phyloP scores from a whole-genome alignment of 75 land plant species.

The Gnetum montanum region DNA sequence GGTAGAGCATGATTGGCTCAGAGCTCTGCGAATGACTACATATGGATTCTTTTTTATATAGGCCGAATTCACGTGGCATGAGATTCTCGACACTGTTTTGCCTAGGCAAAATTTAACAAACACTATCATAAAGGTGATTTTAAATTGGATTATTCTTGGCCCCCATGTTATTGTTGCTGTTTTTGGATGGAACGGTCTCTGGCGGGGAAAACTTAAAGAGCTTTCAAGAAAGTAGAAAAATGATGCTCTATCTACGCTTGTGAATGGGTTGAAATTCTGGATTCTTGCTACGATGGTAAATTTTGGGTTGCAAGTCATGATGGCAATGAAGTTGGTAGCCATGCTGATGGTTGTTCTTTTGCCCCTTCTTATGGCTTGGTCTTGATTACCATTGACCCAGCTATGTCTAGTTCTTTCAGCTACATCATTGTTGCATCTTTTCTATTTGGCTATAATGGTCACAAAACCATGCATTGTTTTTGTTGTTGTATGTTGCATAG shows the following conservation, averaged over 20 bases:
- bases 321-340: too few relatives aligned
- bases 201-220: conserved; percentile 69
- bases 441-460: too few relatives aligned
- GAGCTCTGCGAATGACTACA: conserved; percentile 72
- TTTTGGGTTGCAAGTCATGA: too few relatives aligned
- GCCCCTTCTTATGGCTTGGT: too few relatives aligned
- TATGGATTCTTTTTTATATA: conserved; percentile 80
- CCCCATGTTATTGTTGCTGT: conserved; percentile 81
- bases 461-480: too few relatives aligned
- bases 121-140: conserved; percentile 47
- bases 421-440: too few relatives aligned
- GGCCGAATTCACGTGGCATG: conserved; percentile 84
- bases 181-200: conserved; percentile 95
- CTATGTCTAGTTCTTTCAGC: too few relatives aligned
- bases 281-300: conserved; percentile 77
- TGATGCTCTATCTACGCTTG: conserved; percentile 72
- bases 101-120: conserved; percentile 27
- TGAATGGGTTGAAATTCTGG: conserved; percentile 92
- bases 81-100: conserved; percentile 44
- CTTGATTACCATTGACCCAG: too few relatives aligned
- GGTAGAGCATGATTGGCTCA: conserved; percentile 61
- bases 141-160: conserved; percentile 84
- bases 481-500: too few relatives aligned
- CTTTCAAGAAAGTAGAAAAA: conserved; percentile 68
- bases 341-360: too few relatives aligned